Base-by-base conservation (phyloP, 176 grass and related monocot species). In the Zizania latifolia region DNA sequence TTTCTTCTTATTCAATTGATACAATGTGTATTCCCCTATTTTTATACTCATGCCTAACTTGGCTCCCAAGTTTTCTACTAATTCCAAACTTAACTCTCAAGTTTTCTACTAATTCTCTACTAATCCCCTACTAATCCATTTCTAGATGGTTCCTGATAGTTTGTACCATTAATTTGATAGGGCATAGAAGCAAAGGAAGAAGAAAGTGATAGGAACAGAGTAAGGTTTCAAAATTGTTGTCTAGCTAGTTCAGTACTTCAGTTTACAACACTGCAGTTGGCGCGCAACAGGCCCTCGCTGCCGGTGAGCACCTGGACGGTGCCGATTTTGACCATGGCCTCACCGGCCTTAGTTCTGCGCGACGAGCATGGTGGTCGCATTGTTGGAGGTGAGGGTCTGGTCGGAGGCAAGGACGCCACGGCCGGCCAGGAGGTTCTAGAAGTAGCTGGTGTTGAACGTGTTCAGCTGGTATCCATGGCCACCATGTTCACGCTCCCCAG, bases 251-350 rank as follows among this genome's bases (percentile, higher is more conserved):
- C 15, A n/a, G n/a, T n/a, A n/a, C n/a, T n/a, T n/a, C n/a, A 89
- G 40, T 87, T 89, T 5, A 89, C 57, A n/a, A 72, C 56, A 64
- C 88, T 82, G 69, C 86, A 95, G 67, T 86, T 76, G 6, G 34
- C 32, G 31, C 86, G 74, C 30, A 91, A 87, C 73, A 89, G 83
- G 2, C 89, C 89, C 32, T 82, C 66, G 26, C 58, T 78, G 21
- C 92, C 88, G 4, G 86, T 89, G 14, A 89, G 83, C 39, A 82
- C 86, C 19, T 61, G 67, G 24, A 84, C 75, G 28, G 54, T 56
- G 24, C 92, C 85, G 83, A 91, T 91, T 48, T 70, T 89, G 30
- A 84, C 83, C 88, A 95, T 95, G 22, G 88, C 83, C 11, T 63
- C 72, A 4, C 51, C 79, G 67, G 91, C 89, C 82, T 60, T 64